Evolutionary conservation across 495 filamentous ascomycete species (phyloP).

Genomic region (Penicillium cosmopolitanum): DNA sequence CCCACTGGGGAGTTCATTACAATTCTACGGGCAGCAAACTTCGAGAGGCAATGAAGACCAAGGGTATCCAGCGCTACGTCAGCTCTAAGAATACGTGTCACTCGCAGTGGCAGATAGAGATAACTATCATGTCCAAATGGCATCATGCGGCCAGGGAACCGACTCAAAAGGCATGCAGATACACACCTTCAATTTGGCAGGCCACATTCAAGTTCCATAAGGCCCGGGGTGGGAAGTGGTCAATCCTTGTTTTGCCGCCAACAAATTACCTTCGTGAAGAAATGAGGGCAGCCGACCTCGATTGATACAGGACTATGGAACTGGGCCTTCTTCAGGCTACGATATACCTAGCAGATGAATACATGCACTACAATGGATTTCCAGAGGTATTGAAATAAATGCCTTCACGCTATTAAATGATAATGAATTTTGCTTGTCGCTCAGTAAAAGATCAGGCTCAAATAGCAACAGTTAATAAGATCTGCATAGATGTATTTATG

Average conservation of each 20-base stretch:
- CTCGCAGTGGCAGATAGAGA: background rate
- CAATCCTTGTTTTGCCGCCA: too few relatives aligned
- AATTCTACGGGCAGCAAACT: background rate
- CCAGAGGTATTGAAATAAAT: background rate
- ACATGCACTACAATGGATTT: background rate
- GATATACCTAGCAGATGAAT: background rate
- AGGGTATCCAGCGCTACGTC: background rate
- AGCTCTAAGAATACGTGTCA: background rate
- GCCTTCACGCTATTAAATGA: conserved; percentile 3
- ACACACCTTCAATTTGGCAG: background rate
- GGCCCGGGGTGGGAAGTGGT: background rate
- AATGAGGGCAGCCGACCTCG: too few relatives aligned
- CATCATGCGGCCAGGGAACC: background rate
- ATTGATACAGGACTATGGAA: too few relatives aligned
- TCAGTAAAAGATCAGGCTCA: conserved; percentile 9
- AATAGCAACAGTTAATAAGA: conserved; percentile 2
- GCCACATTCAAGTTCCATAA: background rate
- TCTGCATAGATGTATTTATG: background rate
- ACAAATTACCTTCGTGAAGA: too few relatives aligned
- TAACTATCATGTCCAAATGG: background rate
- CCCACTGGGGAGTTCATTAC: background rate
- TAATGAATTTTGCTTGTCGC: conserved; percentile 7
- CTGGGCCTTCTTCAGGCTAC: too few relatives aligned
- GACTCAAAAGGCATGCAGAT: background rate
- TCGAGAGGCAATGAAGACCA: background rate